These are phyloP conservation scores for Diplocarpon mali DNA, from an alignment of 2,329 filamentous ascomycete genomes.

Conservation along the genomic window DNA sequence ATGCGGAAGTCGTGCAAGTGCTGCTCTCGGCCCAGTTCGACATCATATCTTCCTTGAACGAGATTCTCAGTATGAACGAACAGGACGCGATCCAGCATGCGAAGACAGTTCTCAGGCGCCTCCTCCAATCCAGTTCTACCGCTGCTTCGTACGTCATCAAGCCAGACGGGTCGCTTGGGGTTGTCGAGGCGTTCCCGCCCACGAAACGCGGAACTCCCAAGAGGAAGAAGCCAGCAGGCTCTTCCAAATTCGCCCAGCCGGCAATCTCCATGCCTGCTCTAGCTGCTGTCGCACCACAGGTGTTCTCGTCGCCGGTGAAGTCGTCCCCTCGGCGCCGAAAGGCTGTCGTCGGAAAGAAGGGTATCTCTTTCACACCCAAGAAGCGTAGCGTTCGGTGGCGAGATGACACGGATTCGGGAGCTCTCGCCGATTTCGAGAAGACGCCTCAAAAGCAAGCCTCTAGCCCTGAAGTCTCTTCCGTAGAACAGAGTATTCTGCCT, in stretches of 20 bases:
- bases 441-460: conserved; percentile 63
- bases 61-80: conserved; percentile 73
- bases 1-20: conserved; percentile 68
- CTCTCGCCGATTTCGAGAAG: conserved; percentile 81
- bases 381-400: conserved; percentile 83
- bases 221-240: conserved; percentile 44
- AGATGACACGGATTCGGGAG: conserved; percentile 78
- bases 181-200: conserved; percentile 57
- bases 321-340: conserved; percentile 74
- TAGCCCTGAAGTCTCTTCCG: conserved; percentile 44
- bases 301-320: conserved; percentile 56
- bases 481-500: conserved; percentile 34
- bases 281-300: conserved; percentile 23
- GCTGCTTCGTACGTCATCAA: conserved; percentile 79
- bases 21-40: conserved; percentile 88
- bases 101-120: conserved; percentile 61
- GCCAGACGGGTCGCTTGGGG: conserved; percentile 59
- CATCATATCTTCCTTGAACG: conserved; percentile 71
- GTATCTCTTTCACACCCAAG: conserved; percentile 73
- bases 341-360: conserved; percentile 51
- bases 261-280: conserved; percentile 31
- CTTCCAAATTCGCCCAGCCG: conserved; percentile 14
- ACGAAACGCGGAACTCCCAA: conserved; percentile 67
- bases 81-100: conserved; percentile 73
- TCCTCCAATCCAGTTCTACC: conserved; percentile 65